Percentiles rank a stretch among this genome's conserved stretches.
Evolutionary conservation across 148 eudicot species (phyloP).

Genomic region (Gaultheria prostrata): DNA sequence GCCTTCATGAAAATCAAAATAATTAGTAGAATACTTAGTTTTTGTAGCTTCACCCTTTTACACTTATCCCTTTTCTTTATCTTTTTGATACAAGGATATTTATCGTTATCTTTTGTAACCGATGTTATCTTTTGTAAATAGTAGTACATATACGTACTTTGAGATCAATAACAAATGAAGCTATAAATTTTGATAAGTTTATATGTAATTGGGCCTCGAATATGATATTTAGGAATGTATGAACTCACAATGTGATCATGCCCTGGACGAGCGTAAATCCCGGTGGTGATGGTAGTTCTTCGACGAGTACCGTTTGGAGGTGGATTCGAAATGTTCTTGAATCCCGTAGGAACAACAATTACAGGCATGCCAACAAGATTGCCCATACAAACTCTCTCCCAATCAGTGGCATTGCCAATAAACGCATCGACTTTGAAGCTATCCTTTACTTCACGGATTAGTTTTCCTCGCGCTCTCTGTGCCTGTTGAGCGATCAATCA

Average conservation of each 20-base stretch:
- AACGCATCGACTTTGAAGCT: slow-evolving; percentile 77
- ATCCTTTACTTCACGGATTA: slow-evolving; percentile 64
- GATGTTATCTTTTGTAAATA: too few species aligned
- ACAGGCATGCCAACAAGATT: slow-evolving; percentile 94
- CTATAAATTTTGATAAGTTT: too few species aligned
- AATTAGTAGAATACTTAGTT: too few species aligned
- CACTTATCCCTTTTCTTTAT: too few species aligned
- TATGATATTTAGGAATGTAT: background rate
- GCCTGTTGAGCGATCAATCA: slow-evolving; percentile 40
- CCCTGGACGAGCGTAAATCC: slow-evolving; percentile 81
- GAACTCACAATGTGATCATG: slow-evolving; percentile 76
- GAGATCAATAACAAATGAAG: too few species aligned
- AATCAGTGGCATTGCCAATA: slow-evolving; percentile 75
- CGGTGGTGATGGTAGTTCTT: slow-evolving; percentile 67
- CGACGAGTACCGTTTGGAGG: slow-evolving; percentile 47
- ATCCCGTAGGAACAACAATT: slow-evolving; percentile 72
- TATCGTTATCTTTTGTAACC: too few species aligned
- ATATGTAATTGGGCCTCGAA: background rate
- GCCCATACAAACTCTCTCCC: slow-evolving; percentile 87
- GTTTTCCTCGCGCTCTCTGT: slow-evolving; percentile 77
- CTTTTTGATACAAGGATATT: too few species aligned
- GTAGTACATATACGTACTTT: too few species aligned
- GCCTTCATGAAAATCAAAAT: slow-evolving; percentile 41
- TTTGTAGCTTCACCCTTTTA: too few species aligned
- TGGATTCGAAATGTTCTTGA: slow-evolving; percentile 42